Base-by-base conservation (phyloP, 176 grass and related monocot species). In the Cenchrus americanus region DNA sequence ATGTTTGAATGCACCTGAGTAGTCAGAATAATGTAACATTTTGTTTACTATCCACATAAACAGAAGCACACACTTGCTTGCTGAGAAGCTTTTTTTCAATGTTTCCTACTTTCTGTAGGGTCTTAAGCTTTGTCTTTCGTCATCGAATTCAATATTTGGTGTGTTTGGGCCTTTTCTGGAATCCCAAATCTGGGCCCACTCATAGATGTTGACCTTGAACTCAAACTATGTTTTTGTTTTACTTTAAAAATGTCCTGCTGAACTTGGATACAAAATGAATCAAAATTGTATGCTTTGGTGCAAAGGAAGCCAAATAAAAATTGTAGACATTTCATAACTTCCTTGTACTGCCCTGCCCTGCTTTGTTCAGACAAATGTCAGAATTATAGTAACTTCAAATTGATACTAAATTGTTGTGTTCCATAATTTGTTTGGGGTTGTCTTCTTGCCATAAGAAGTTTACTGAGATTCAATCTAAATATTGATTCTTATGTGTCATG, bases 181-280 rank as follows among this genome's bases (percentile, higher is more conserved):
- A 49, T 65, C 48, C 23, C 44, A 21, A 30, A 32, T 9, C 47
- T 19, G 14, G 55, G 9, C 43, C 23, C 32, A 9, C 42, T 79
- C 15, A 32, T 50, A 65, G 7, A 79, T 65, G 43, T 79, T 78
- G 42, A 53, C 14, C 14, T 74, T 74, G 49, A 74, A 54, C 50
- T 55, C 15, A 27, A 75, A 30, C 47, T 78, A 41, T 62, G n/a
- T 11, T 62, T 62, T 27, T 44, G 0, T 26, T 62, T 5, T 37
- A 37, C 62, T 44, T n/a, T 4, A 37, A 9, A 78, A 9, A 62
- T 63, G 23, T n/a, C 61, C 59, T 78, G 15, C 24, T 2, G 24
- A 49, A 66, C 10, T 50, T 79, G 43, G 58, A 63, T 63, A 24
- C 18, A 1, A 19, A 63, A 30, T 75, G 57, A 79, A 66, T 76